phyloP scores from a whole-genome alignment of 1,284 basidiomycete genomes.

The Golubevia sp. region DNA sequence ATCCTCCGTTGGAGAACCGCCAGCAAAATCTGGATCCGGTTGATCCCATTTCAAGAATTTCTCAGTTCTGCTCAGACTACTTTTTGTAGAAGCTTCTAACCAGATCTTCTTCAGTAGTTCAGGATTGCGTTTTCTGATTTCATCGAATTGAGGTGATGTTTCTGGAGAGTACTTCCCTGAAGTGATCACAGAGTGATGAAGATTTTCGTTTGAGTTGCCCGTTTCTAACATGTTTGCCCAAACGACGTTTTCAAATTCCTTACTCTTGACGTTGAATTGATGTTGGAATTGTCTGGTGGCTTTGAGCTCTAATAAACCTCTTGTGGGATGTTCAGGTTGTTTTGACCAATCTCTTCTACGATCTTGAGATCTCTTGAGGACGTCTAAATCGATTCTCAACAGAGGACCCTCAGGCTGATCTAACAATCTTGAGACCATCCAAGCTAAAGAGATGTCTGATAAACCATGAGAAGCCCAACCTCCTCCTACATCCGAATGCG shows the following conservation, averaged over 20 bases:
- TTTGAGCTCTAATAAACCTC: constrained; percentile 2
- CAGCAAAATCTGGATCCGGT: neutral
- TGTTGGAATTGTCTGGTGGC: neutral
- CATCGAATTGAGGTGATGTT: constrained; percentile 14
- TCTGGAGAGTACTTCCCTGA: constrained; percentile 16
- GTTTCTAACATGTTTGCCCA: constrained; percentile 20
- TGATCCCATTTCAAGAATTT: neutral
- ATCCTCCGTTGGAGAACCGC: neutral
- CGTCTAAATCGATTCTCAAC: constrained; percentile 25
- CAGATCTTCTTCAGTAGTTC: constrained; percentile 15
- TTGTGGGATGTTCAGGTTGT: constrained; percentile 26
- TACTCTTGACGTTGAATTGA: neutral
- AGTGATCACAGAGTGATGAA: constrained; percentile 30
- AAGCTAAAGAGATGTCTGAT: constrained; percentile 31
- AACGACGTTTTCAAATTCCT: constrained; percentile 8
- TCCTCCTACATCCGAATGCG: constrained; percentile 5
- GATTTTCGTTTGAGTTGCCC: constrained; percentile 19
- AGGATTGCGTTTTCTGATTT: constrained; percentile 12
- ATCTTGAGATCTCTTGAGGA: constrained; percentile 23
- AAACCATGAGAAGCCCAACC: constrained; percentile 2
- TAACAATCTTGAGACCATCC: constrained; percentile 39
- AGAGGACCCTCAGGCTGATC: constrained; percentile 29
- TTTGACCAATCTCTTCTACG: constrained; percentile 23
- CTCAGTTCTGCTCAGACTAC: neutral
- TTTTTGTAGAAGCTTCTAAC: constrained; percentile 11